Conservation (phyloP, 2,329 filamentous ascomycete genomes). For the Sporothrix protearum region DNA sequence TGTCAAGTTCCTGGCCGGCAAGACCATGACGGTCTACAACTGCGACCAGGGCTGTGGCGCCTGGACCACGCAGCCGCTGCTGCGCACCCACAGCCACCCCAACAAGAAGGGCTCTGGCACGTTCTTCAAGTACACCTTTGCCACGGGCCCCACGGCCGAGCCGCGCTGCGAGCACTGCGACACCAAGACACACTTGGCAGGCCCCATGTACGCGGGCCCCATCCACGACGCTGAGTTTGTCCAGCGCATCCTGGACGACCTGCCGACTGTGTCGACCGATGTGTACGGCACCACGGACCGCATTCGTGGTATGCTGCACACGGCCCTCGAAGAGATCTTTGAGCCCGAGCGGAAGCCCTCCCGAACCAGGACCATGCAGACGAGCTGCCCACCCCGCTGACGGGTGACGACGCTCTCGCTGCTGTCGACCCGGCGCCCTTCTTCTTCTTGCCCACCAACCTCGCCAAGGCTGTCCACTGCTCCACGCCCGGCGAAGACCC, state of each 20-base stretch:
- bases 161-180: conserved; percentile 77
- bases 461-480: conserved; percentile 76
- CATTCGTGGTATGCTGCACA: conserved; percentile 87
- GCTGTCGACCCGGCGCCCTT: conserved; percentile 74
- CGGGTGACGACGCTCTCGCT: conserved; percentile 41
- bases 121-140: conserved; percentile 75
- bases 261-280: conserved; percentile 62
- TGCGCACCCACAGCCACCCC: conserved; percentile 61
- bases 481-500: conserved; percentile 73
- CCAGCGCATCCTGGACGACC: conserved; percentile 67
- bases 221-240: conserved; percentile 84
- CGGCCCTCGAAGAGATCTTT: conserved; percentile 76
- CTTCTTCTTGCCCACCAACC: conserved; percentile 72
- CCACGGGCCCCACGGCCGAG: conserved; percentile 64
- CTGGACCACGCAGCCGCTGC: conserved; percentile 78
- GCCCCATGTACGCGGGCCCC: conserved; percentile 92
- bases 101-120: conserved; percentile 67
- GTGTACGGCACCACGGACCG: conserved; percentile 76
- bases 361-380: background rate
- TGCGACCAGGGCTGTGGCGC: conserved; percentile 90
- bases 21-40: conserved; percentile 88
- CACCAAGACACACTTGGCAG: conserved; percentile 78
- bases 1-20: conserved; percentile 86
- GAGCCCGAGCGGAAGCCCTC: conserved; percentile 48
- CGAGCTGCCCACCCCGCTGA: conserved; percentile 22